Evolutionary conservation across 2,329 filamentous ascomycete genomes (phyloP).

Genomic region (Elsinoe perseae): DNA sequence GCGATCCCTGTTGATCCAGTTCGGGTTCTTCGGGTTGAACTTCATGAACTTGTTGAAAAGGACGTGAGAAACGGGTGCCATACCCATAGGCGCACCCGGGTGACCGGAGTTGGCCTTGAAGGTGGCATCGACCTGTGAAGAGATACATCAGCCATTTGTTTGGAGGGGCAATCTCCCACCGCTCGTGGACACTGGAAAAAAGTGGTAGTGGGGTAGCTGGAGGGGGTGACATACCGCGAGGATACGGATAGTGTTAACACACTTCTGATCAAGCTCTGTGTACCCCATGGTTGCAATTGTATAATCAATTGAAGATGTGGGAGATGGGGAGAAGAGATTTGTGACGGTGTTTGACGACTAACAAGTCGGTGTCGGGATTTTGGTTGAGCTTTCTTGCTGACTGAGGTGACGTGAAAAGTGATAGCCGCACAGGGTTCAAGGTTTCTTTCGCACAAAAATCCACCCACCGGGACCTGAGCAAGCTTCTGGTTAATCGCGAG

Average conservation of each 20-base stretch:
- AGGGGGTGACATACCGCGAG: constrained; percentile 64
- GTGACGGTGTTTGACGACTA: constrained; percentile 5
- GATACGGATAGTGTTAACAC: constrained; percentile 96
- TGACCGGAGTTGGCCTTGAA: constrained; percentile 94
- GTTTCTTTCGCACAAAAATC: background rate
- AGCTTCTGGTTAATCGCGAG: background rate
- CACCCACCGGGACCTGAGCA: background rate
- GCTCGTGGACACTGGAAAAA: constrained; percentile 17
- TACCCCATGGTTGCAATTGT: constrained; percentile 64
- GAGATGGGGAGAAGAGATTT: constrained; percentile 16
- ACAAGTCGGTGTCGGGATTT: constrained; percentile 8
- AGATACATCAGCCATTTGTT: background rate
- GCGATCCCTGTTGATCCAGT: constrained; percentile 94
- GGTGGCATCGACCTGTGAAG: constrained; percentile 85
- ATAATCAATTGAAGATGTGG: constrained; percentile 10
- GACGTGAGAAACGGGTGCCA: constrained; percentile 94
- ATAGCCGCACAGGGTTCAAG: background rate
- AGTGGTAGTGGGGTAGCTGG: constrained; percentile 23
- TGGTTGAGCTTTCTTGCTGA: constrained; percentile 15
- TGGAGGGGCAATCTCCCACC: background rate
- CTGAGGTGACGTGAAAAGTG: constrained; percentile 11
- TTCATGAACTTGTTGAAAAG: constrained; percentile 99
- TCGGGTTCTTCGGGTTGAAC: constrained; percentile 99
- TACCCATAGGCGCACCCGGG: constrained; percentile 94
- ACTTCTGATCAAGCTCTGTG: constrained; percentile 77